These are phyloP conservation scores for Apophysomyces trapeziformis DNA, from an alignment of 371 early-diverging fungal species.

Conservation along the genomic window DNA sequence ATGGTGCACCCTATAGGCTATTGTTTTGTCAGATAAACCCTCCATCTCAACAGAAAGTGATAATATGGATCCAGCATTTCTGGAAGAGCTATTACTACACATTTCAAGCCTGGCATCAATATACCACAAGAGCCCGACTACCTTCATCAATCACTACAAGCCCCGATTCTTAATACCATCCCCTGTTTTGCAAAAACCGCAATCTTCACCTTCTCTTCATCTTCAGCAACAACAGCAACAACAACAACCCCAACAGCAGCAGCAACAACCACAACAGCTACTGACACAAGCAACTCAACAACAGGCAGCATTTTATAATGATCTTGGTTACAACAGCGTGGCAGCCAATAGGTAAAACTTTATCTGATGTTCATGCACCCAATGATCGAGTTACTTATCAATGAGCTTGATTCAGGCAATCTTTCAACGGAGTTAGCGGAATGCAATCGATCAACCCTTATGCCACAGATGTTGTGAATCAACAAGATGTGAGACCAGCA, in stretches of 20 bases:
- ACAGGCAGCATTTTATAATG: conserved; percentile 19
- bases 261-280: conserved; percentile 17
- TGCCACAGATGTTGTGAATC: conserved; percentile 48
- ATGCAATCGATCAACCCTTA: conserved; percentile 46
- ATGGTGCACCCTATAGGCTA: conserved; percentile 37
- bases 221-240: conserved; percentile 19
- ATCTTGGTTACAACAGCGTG: conserved; percentile 25
- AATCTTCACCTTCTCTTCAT: conserved; percentile 15
- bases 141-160: conserved; percentile 71
- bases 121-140: conserved; percentile 90
- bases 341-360: conserved; percentile 29
- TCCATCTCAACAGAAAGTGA: conserved; percentile 89
- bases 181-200: conserved; percentile 45
- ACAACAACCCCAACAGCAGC: conserved; percentile 14
- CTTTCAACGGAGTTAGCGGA: conserved; percentile 32
- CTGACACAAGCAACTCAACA: conserved; percentile 13
- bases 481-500: conserved; percentile 29
- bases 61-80: conserved; percentile 75
- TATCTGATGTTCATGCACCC: background rate
- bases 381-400: background rate
- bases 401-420: conserved; percentile 14
- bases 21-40: conserved; percentile 90
- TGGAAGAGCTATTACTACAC: conserved; percentile 90
- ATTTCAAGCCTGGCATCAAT: conserved; percentile 90
- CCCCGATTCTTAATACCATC: conserved; percentile 64